phyloP scores from a whole-genome alignment of 2,329 filamentous ascomycete genomes.

The Clarireedia homoeocarpa region DNA sequence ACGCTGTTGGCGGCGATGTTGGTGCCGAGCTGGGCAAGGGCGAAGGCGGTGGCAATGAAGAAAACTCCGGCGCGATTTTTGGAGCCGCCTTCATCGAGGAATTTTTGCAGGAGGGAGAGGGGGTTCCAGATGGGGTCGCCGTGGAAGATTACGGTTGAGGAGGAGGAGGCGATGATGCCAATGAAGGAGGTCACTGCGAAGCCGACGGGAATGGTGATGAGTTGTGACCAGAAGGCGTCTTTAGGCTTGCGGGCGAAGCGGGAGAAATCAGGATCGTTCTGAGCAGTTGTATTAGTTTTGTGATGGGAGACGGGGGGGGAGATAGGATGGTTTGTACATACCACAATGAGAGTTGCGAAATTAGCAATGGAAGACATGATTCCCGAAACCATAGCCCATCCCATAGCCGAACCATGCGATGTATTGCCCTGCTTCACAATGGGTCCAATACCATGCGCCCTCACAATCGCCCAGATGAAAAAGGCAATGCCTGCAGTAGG shows the following conservation, averaged over 20 bases:
- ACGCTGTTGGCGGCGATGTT: constrained; percentile 85
- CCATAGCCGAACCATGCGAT: constrained; percentile 59
- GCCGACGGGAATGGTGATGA: constrained; percentile 63
- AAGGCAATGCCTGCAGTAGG: constrained; percentile 78
- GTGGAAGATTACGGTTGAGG: constrained; percentile 58
- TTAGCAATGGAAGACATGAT: constrained; percentile 88
- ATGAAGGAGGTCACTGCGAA: constrained; percentile 80
- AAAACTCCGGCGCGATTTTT: constrained; percentile 69
- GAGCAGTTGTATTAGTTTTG: neutral
- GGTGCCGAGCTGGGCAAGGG: constrained; percentile 75
- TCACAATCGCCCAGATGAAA: constrained; percentile 78
- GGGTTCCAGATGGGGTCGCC: constrained; percentile 65
- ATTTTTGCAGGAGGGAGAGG: constrained; percentile 55
- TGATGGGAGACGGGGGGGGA: neutral
- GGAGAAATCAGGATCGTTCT: constrained; percentile 71
- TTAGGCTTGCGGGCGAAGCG: constrained; percentile 71
- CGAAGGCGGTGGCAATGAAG: constrained; percentile 61
- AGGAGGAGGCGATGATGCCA: constrained; percentile 70
- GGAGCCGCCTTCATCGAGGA: constrained; percentile 61
- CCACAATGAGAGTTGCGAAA: constrained; percentile 76
- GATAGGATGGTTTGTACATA: constrained; percentile 27
- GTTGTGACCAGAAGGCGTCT: constrained; percentile 74
- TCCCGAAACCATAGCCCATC: constrained; percentile 75
- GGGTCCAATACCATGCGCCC: constrained; percentile 75
- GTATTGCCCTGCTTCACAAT: constrained; percentile 64